These are phyloP conservation scores for Rehmannia glutinosa DNA, from an alignment of 257 asterid species.

Conservation along the genomic window DNA sequence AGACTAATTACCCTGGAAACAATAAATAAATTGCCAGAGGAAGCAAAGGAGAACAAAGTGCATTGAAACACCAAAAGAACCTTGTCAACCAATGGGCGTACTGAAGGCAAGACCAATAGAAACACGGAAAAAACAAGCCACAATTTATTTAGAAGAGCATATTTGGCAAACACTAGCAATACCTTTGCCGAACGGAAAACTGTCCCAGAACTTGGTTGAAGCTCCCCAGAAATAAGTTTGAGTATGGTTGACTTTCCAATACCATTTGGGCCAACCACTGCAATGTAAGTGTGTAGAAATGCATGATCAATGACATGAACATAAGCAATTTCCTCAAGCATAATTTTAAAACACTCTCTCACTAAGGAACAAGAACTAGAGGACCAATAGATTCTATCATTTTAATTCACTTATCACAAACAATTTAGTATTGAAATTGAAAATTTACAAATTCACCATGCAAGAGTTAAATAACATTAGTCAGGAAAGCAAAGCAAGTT, in stretches of 20 bases:
- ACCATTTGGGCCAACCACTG: slow-evolving; percentile 99
- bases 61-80: background rate
- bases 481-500: slow-evolving; percentile 10
- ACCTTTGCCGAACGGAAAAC: slow-evolving; percentile 98
- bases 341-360: background rate
- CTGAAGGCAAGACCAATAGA: background rate
- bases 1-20: background rate
- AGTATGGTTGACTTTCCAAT: slow-evolving; percentile 95
- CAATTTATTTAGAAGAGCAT: too few species aligned
- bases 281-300: slow-evolving; percentile 16
- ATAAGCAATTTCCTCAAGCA: background rate
- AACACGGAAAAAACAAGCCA: too few species aligned
- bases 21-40: background rate
- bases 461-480: slow-evolving; percentile 3
- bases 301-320: background rate
- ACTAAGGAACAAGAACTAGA: slow-evolving; percentile 13
- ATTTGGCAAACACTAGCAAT: too few species aligned
- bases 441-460: background rate
- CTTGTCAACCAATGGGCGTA: background rate
- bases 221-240: slow-evolving; percentile 87
- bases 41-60: background rate
- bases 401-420: background rate
- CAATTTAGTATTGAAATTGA: background rate
- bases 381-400: background rate
- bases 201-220: slow-evolving; percentile 94